These are phyloP conservation scores for Trametes cingulata DNA, from an alignment of 768 basidiomycete genomes.

Conservation along the genomic window DNA sequence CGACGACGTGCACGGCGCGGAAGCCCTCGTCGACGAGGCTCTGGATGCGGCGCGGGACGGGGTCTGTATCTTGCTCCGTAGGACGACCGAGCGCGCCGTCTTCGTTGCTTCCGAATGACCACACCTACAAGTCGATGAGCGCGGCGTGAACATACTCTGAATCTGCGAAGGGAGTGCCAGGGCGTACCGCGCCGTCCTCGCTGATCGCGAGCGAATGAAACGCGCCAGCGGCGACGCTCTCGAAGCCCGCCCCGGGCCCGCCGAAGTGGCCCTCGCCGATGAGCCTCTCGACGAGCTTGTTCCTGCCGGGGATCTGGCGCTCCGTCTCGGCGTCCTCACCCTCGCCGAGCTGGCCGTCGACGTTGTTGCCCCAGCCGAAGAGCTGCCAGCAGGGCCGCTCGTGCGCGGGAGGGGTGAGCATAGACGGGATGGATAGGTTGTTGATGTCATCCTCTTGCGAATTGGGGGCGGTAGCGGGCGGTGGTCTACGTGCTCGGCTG, in stretches of 20 bases:
- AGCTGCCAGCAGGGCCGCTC: no score
- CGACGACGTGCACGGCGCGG: constrained; percentile 42
- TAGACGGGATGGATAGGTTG: no score
- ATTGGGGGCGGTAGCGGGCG: no score
- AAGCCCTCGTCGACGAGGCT: constrained; percentile 39
- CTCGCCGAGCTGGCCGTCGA: neutral
- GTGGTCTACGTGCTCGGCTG: no score
- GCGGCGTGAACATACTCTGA: no score
- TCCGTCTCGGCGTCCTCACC: neutral
- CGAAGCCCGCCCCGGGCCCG: constrained; percentile 36
- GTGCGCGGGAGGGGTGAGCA: no score
- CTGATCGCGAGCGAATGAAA: constrained; percentile 49
- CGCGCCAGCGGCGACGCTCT: constrained; percentile 43
- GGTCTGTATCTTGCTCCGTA: neutral
- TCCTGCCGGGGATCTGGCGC: constrained; percentile 26
- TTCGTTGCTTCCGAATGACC: constrained; percentile 12
- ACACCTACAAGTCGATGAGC: no score
- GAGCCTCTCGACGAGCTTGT: constrained; percentile 41
- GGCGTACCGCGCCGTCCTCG: constrained; percentile 40
- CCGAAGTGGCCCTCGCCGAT: constrained; percentile 40
- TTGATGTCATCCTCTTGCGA: no score
- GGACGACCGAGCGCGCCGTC: neutral
- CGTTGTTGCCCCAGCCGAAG: constrained; percentile 13
- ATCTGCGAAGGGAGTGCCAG: neutral
- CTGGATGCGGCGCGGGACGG: constrained; percentile 26